Base-by-base conservation (phyloP, 2,329 filamentous ascomycete species). In the Colletotrichum viniferum region DNA sequence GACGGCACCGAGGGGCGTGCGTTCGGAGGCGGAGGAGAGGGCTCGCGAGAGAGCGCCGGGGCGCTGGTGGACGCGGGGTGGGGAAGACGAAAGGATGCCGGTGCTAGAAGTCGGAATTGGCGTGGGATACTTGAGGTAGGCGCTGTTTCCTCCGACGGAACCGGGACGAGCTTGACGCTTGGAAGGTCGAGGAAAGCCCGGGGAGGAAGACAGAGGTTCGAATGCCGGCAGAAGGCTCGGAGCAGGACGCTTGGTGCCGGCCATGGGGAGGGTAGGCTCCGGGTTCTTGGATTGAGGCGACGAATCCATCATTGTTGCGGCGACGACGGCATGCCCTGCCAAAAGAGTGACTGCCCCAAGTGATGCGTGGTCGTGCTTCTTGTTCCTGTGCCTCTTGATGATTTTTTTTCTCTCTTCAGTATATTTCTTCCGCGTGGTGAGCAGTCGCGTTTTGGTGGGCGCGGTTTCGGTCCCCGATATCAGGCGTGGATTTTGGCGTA, bases 51-150 rank as follows among this genome's bases (percentile, higher is more conserved):
- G 21, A 12, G 26, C 66, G 13, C 55, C 72, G n/a, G 71, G 61
- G 28, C 74, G 58, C 38, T 67, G 69, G 65, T 71, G 68, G 80
- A 84, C 85, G 80, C 83, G 89, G 73, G 94, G 93, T 63, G 96
- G 96, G 71, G 96, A 98, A 63, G 95, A 97, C 48, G 95, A 95
- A 79, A 98, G 88, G 80, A 98, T 95, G 81, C 95, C 95, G 61
- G 96, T 98, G 79, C 95, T 98, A 5, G 97, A 98, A 6, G 96
- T 98, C 24, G 96, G 96, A 76, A 98, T 91, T 2, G 97, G 97
- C 4, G 97, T 98, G 56, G 97, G 97, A 86, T 98, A 98, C 81
- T 94, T 95, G 79, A 89, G 85, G 78, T 89, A 88, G 72, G 88
- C 88, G 74, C 86, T 82, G 48, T 81, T 86, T 71, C 85, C 82